Evolutionary conservation across 805 yeast genomes (phyloP).

Genomic region (Sporopachydermia lactativora): DNA sequence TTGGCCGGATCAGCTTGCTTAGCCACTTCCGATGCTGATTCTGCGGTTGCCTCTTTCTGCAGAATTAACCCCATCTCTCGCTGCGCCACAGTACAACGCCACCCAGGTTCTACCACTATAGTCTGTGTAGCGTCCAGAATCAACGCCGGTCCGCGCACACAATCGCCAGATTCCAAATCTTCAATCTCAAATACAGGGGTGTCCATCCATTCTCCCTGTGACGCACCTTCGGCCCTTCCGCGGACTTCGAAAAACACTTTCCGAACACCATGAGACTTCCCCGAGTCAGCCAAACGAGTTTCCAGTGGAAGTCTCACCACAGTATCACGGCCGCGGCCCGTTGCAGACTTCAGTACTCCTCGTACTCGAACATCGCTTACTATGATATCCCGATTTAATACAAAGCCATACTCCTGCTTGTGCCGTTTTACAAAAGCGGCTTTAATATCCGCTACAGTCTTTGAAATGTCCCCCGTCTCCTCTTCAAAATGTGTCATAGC

Average conservation of each 20-base stretch:
- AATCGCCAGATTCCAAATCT: slow-evolving; percentile 37
- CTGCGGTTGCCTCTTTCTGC: slow-evolving; percentile 4
- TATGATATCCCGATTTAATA: slow-evolving; percentile 40
- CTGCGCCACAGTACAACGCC: slow-evolving; percentile 13
- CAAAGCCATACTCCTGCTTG: slow-evolving; percentile 60
- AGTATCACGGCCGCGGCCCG: slow-evolving; percentile 10
- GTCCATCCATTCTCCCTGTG: slow-evolving; percentile 33
- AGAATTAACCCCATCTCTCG: slow-evolving; percentile 14
- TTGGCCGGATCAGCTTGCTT: too few species aligned
- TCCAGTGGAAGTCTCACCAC: slow-evolving; percentile 8
- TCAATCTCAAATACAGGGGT: slow-evolving; percentile 45
- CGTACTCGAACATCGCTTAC: slow-evolving; percentile 67
- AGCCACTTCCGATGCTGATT: slow-evolving; percentile 2
- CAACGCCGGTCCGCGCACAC: slow-evolving; percentile 57
- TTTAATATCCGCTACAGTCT: slow-evolving; percentile 21
- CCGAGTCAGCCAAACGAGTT: neutral
- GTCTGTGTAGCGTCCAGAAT: slow-evolving; percentile 76
- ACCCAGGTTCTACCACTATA: slow-evolving; percentile 48
- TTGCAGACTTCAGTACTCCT: slow-evolving; percentile 27
- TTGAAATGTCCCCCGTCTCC: slow-evolving; percentile 17
- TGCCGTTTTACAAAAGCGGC: slow-evolving; percentile 40
- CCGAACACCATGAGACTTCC: neutral
- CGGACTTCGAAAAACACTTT: slow-evolving; percentile 9
- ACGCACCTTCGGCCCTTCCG: too few species aligned
- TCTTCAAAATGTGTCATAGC: slow-evolving; percentile 39